Evolutionary conservation across 2,329 filamentous ascomycete genomes (phyloP).

Genomic region (Cercospora zeina): DNA sequence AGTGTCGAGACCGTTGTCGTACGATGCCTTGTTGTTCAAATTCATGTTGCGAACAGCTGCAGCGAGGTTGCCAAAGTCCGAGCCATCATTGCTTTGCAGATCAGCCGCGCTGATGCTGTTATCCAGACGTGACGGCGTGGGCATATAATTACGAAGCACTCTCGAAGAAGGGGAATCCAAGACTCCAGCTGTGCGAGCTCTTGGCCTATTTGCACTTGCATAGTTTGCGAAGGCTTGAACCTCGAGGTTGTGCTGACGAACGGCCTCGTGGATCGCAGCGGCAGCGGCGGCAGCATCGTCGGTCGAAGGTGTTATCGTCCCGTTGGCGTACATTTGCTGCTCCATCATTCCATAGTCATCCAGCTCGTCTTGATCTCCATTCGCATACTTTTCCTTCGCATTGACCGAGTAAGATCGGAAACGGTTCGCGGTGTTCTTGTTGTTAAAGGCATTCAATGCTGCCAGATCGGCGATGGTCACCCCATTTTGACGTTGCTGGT

Average conservation of each 20-base stretch:
- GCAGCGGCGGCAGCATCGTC: slow-evolving; percentile 59
- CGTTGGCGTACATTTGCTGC: slow-evolving; percentile 56
- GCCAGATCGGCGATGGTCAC: slow-evolving; percentile 70
- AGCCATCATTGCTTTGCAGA: slow-evolving; percentile 70
- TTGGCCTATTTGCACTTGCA: slow-evolving; percentile 75
- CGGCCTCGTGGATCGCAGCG: slow-evolving; percentile 65
- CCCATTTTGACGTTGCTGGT: slow-evolving; percentile 52
- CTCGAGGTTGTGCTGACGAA: slow-evolving; percentile 88
- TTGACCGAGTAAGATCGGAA: slow-evolving; percentile 98
- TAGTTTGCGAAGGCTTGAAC: slow-evolving; percentile 90
- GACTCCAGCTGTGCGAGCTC: slow-evolving; percentile 88
- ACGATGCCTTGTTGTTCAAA: slow-evolving; percentile 62
- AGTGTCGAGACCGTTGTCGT: slow-evolving; percentile 64
- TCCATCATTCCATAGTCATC: slow-evolving; percentile 56
- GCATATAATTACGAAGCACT: slow-evolving; percentile 69
- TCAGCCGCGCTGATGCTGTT: slow-evolving; percentile 75
- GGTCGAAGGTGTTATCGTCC: slow-evolving; percentile 60
- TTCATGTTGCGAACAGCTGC: slow-evolving; percentile 81
- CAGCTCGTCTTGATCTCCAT: slow-evolving; percentile 67
- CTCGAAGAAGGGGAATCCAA: slow-evolving; percentile 72
- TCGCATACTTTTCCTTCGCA: slow-evolving; percentile 94
- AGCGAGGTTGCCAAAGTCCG: slow-evolving; percentile 76
- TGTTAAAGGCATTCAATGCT: slow-evolving; percentile 73
- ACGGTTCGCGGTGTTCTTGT: slow-evolving; percentile 71
- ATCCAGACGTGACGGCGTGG: slow-evolving; percentile 73